Base-by-base conservation (phyloP, 306 rosid genomes). In the Begonia peltatifolia region DNA sequence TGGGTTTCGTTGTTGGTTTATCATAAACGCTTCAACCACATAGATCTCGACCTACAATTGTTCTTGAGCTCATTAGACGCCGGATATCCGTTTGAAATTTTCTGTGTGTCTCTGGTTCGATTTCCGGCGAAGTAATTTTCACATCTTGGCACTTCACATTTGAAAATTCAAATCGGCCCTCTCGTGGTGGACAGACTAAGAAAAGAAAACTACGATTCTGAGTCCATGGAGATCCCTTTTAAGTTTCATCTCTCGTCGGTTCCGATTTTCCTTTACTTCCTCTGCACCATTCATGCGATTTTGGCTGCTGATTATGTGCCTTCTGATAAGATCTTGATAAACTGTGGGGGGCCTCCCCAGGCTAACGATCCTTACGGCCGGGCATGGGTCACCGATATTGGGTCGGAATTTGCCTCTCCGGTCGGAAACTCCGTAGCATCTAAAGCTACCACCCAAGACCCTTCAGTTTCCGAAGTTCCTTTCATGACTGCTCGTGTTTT, bases 401-500 rank as follows among this genome's bases (percentile, higher is more conserved):
- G 75, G 23, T 92, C 99, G 23, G 67, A 59, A 59, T 79, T 74
- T 50, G 63, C 54, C 20, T 66, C 81, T 2, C 68, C 75, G 0
- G 25, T 43, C 1, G 71, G 43, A 0, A 72, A 64, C 15, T 76
- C 94, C 59, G 50, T 10, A 12, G 15, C 56, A 1, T 64, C 88
- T 0, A 3, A 5, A 5, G 87, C 93, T 0, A 70, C 93, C 3
- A 67, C 71, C 41, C 99, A 86, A 50, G 78, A 80, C 68, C 87
- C 99, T 25, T 54, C 96, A 0, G 93, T 90, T 14, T 65, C 89
- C 15, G 50, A 60, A 3, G 69, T 77, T 36, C 96, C 99, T 0
- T 86, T 16, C 65, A 79, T 75, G 99, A 75, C 79, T 0, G 86
- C 94, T 5, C 63, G 96, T 9, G 74, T 92, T 36, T 86, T 79